Base-by-base conservation (phyloP, 371 early-diverging fungal genomes). In the Basidiobolus meristosporus region DNA sequence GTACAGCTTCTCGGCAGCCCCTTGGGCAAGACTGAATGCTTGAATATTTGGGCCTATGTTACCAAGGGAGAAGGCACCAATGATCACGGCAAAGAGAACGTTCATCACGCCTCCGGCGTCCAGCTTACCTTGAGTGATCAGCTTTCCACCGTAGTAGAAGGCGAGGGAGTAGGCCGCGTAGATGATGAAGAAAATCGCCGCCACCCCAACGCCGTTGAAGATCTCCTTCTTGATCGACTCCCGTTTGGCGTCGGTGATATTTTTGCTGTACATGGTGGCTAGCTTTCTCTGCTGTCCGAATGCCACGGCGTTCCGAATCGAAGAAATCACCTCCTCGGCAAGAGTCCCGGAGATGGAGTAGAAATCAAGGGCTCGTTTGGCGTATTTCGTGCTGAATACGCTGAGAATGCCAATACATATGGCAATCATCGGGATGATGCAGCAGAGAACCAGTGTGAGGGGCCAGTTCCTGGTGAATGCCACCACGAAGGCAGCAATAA, bases 391-490 rank as follows among this genome's bases (percentile, higher is more conserved):
- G 10, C 81, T 59, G 38, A 76, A 55, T 42, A 68, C 71, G 10
- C 57, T 56, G 18, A 77, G 64, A 11, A 82, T 59, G 38, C 74
- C 54, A 43, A 63, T 65, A 3, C 59, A 53, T 11, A 54, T 45
- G 35, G 46, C 58, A 21, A 50, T 40, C 21, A 47, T 17, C 7
- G 47, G 48, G 26, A 52, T 35, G 2, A 50, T 3, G 23, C 35
- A 26, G 18, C 32, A 19, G 5, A 95, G 67, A 2, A 90, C 85
- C 22, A 88, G 52, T 15, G 90, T 78, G 42, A 95, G 63, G 45
- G 69, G 66, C 89, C 90, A 91, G 6, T 84, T 80, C 41, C 76
- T 73, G 32, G 57, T 44, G 43, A 95, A 91, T 18, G 89, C 92
- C 35, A 93, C 68, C 15, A 84, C 54, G 38, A 91, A 78, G 21